Evolutionary conservation across 202 grass and related monocot species (phyloP).

Genomic region (Cymbopogon flexuosus): DNA sequence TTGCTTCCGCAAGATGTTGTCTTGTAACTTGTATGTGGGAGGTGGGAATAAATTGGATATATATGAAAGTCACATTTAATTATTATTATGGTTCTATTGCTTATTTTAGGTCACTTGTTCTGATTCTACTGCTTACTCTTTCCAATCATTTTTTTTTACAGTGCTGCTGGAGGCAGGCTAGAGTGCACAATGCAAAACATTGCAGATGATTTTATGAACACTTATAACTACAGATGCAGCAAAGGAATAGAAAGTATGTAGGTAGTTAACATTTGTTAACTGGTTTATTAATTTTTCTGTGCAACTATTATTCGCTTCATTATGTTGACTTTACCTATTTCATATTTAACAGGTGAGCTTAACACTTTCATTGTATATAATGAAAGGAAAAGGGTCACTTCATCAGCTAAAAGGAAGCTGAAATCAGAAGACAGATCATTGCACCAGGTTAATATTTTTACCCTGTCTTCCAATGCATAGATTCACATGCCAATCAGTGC

Average conservation of each 20-base stretch:
- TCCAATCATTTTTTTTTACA: conserved; percentile 12
- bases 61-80: background rate
- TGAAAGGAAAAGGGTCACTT: conserved; percentile 92
- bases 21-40: background rate
- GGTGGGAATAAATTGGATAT: background rate
- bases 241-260: conserved; percentile 86
- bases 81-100: background rate
- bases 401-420: conserved; percentile 94
- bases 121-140: conserved; percentile 2
- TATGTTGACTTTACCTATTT: conserved; percentile 14
- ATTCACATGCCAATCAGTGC: background rate
- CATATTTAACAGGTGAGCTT: conserved; percentile 52
- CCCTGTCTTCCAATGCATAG: background rate
- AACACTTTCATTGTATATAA: conserved; percentile 95
- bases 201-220: conserved; percentile 81
- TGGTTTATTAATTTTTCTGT: background rate
- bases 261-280: conserved; percentile 32
- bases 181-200: conserved; percentile 99
- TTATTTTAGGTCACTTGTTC: conserved; percentile 24
- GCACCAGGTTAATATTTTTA: conserved; percentile 53
- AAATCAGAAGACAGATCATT: conserved; percentile 77
- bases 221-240: conserved; percentile 57
- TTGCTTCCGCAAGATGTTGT: background rate
- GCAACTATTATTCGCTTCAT: background rate
- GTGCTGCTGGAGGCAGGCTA: conserved; percentile 71